Evolutionary conservation across 23 red algal species (phyloP), one percentile per base, ranked within the genome.

Genomic region (Pyropia haitanensis): DNA sequence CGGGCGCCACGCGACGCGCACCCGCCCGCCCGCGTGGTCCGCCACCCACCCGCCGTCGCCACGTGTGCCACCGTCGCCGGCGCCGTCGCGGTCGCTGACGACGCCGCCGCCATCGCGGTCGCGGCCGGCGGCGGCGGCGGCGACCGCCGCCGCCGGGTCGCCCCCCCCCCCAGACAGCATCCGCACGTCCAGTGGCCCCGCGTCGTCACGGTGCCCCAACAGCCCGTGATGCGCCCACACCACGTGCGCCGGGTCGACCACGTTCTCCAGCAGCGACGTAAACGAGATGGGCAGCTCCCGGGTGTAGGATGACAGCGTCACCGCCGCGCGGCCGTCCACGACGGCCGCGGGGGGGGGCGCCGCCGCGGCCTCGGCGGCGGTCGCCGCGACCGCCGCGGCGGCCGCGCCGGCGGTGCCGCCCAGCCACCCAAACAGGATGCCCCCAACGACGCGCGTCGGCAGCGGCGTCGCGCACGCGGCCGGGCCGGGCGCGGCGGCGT

Each of bases 211-310:
- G 14, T 27, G 66, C 12, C 64, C 78, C 8, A 82, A 44, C 63
- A 63, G 58, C 3, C 65, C 65, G 39, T 82, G 78, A 34, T 82
- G 78, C 46, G 78, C 78, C 49, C 70, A 82, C 39, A 71, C 58
- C 30, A 82, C 65, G 23, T 82, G 78, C 3, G 78, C 78, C 4
- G 78, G 78, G 59, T 82, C 78, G 18, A 82, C 66, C 0, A 82
- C 65, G 21, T 82, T 82, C 51, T 82, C 65, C 20, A 71, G 49
- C 14, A 82, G 65, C 18, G 65, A 64, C 0, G 63, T 59, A 64
- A 71, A 70, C 49, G 65, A 29, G 25, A 82, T 30, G 31, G 78
- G 78, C 19, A 82, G 67, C 24, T 56, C 44, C 2, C 67, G 78
- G 49, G 55, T 49, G 33, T 72, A 73, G 29, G 66, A 33, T 21